Evolutionary conservation across 2,329 filamentous ascomycete genomes (phyloP).

Genomic region (Neophaeococcomyces aloes): DNA sequence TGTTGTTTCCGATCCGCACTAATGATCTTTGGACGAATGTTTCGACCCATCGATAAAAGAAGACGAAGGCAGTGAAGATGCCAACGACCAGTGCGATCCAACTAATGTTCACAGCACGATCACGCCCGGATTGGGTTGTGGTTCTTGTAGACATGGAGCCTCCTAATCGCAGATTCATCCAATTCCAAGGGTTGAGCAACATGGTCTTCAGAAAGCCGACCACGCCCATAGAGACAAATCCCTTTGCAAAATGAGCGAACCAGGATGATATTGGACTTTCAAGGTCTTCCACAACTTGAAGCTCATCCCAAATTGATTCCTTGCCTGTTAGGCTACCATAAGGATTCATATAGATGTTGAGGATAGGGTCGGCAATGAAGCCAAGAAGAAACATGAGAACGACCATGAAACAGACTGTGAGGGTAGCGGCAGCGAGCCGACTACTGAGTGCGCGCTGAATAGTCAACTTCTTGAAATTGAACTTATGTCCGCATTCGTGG

Average conservation of each 20-base stretch:
- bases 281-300: slow-evolving; percentile 11
- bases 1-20: slow-evolving; percentile 21
- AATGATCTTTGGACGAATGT: slow-evolving; percentile 17
- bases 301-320: slow-evolving; percentile 28
- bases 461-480: slow-evolving; percentile 20
- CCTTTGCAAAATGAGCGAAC: slow-evolving; percentile 78
- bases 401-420: slow-evolving; percentile 65
- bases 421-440: slow-evolving; percentile 52
- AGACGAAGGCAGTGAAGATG: slow-evolving; percentile 32
- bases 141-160: slow-evolving; percentile 34
- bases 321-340: slow-evolving; percentile 43
- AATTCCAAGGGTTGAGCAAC: slow-evolving; percentile 60
- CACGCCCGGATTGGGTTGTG: slow-evolving; percentile 52
- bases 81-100: slow-evolving; percentile 72
- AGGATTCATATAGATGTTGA: slow-evolving; percentile 79
- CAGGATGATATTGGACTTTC: slow-evolving; percentile 45
- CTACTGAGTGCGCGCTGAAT: slow-evolving; percentile 46
- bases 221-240: slow-evolving; percentile 77
- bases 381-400: slow-evolving; percentile 69
- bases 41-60: slow-evolving; percentile 22
- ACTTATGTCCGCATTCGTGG: slow-evolving; percentile 19
- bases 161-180: slow-evolving; percentile 60
- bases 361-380: slow-evolving; percentile 84
- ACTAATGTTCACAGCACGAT: slow-evolving; percentile 66
- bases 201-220: slow-evolving; percentile 76